phyloP scores from a whole-genome alignment of 1,284 basidiomycete species.

The Hymenochaete sp. region DNA sequence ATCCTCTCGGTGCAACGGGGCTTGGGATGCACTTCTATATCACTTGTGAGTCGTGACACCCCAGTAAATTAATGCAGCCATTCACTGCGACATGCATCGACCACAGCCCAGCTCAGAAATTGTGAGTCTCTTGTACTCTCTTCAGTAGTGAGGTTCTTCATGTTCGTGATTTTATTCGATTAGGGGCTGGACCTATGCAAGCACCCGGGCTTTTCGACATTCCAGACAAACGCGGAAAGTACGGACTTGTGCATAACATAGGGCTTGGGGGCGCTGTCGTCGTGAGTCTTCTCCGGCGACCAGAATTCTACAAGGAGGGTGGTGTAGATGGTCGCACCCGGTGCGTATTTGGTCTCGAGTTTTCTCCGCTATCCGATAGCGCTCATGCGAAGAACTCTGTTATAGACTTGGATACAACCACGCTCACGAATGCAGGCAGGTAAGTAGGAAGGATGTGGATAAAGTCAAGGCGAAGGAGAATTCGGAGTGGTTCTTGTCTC shows the following conservation, averaged over 20 bases:
- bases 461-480: conserved; percentile 63
- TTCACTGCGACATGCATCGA: neutral
- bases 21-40: conserved; percentile 87
- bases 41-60: conserved; percentile 44
- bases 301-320: conserved; percentile 59
- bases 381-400: conserved; percentile 1
- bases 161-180: neutral
- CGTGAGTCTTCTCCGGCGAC: conserved; percentile 64
- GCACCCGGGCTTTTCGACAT: conserved; percentile 58
- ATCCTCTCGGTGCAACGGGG: conserved; percentile 79
- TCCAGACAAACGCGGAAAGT: conserved; percentile 61
- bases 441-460: conserved; percentile 57
- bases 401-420: conserved; percentile 74
- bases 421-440: conserved; percentile 52
- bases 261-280: conserved; percentile 75
- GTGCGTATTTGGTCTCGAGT: conserved; percentile 28
- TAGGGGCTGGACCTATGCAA: conserved; percentile 79
- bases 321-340: conserved; percentile 58
- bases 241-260: conserved; percentile 77
- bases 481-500: conserved; percentile 34
- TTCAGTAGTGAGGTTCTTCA: neutral
- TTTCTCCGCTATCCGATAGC: neutral
- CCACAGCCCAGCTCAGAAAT: conserved; percentile 61
- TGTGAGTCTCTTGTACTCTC: conserved; percentile 34
- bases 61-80: neutral